A percentile compares a stretch with the other conserved stretches of the same genome.
phyloP scores from a whole-genome alignment of 1,284 basidiomycete species.

The Ustilago tritici region DNA sequence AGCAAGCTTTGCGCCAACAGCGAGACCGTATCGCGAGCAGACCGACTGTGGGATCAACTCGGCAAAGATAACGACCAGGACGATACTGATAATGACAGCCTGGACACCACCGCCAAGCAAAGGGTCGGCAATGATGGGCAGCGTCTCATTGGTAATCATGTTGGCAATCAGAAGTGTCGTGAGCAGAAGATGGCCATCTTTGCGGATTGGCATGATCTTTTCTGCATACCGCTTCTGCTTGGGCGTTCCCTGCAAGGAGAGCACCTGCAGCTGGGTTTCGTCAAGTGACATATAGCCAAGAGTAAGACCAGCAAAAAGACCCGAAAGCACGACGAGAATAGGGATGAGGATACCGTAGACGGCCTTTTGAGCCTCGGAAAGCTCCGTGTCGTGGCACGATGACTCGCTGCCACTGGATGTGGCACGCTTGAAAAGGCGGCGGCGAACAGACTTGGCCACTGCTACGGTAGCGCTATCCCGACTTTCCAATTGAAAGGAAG shows the following conservation, averaged over 20 bases:
- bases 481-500: not conserved
- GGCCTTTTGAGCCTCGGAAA: constrained; percentile 46
- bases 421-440: constrained; percentile 44
- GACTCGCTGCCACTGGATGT: constrained; percentile 8
- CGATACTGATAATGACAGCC: constrained; percentile 72
- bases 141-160: constrained; percentile 72
- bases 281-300: constrained; percentile 93
- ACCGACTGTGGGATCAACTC: constrained; percentile 85
- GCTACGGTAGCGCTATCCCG: not conserved
- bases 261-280: constrained; percentile 88
- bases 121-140: constrained; percentile 89
- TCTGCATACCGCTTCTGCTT: constrained; percentile 83
- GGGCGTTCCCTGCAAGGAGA: constrained; percentile 84
- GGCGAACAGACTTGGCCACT: constrained; percentile 10
- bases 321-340: constrained; percentile 74
- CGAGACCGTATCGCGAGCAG: constrained; percentile 69
- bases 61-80: constrained; percentile 76
- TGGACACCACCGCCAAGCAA: constrained; percentile 85
- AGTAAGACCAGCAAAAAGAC: constrained; percentile 80
- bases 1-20: constrained; percentile 68
- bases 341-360: constrained; percentile 72
- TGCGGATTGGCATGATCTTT: constrained; percentile 85
- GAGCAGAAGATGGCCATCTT: constrained; percentile 71
- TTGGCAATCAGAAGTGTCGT: constrained; percentile 69
- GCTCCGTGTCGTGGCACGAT: constrained; percentile 24